Evolutionary conservation across 1,284 basidiomycete species (phyloP).

Genomic region (Melampsora larici-populina): DNA sequence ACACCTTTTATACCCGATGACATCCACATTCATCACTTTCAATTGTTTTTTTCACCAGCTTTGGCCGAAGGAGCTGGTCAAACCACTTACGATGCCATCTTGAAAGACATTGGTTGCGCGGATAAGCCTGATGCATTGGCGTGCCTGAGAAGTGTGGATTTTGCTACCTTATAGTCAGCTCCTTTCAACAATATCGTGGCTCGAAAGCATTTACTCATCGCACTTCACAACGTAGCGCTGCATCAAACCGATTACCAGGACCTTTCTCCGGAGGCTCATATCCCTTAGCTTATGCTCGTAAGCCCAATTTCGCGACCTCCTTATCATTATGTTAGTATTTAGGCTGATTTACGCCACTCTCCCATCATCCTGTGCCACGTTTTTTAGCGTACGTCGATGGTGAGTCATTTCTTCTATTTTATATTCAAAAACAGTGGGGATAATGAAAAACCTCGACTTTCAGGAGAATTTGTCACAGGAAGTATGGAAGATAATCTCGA

Average conservation of each 20-base stretch:
- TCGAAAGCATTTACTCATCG: no score
- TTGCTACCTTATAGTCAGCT: neutral
- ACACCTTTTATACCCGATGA: no score
- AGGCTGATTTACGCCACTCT: no score
- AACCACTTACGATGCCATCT: constrained; percentile 27
- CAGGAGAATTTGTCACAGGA: constrained; percentile 21
- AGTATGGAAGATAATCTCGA: constrained; percentile 13
- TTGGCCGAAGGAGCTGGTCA: no score
- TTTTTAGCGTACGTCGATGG: constrained; percentile 17
- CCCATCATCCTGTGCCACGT: no score
- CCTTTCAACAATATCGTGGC: neutral
- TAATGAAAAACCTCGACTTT: neutral
- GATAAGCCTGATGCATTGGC: neutral
- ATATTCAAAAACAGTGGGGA: neutral
- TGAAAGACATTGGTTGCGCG: constrained; percentile 6
- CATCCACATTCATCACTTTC: no score
- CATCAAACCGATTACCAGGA: constrained; percentile 23
- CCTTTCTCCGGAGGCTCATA: constrained; percentile 28
- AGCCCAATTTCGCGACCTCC: no score
- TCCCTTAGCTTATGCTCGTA: constrained; percentile 15
- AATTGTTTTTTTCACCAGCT: no score
- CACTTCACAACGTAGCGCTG: neutral
- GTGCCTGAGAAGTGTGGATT: constrained; percentile 20
- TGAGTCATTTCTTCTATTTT: neutral
- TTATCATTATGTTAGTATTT: no score